These are phyloP conservation scores for Coemansia umbellata DNA, from an alignment of 192 early-diverging fungal genomes.

Conservation along the genomic window DNA sequence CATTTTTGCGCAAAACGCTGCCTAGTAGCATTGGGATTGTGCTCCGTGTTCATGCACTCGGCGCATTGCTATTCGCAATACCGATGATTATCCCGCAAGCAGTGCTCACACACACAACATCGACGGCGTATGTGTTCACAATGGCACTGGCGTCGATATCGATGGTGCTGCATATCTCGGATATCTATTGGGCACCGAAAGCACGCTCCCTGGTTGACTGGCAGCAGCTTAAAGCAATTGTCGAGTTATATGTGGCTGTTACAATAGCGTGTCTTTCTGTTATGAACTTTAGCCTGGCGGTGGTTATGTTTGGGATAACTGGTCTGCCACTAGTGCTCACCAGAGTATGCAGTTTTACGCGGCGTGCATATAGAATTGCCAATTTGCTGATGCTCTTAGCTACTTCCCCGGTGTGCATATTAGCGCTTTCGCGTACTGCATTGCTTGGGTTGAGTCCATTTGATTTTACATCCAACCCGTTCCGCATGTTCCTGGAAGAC, in stretches of 20 bases:
- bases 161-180: conserved; percentile 55
- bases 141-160: conserved; percentile 27
- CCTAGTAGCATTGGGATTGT: conserved; percentile 22
- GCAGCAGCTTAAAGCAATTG: conserved; percentile 44
- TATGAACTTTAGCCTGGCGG: conserved; percentile 70
- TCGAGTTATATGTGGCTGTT: conserved; percentile 52
- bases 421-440: conserved; percentile 53
- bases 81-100: conserved; percentile 19
- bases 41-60: conserved; percentile 48
- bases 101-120: conserved; percentile 18
- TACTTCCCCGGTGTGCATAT: conserved; percentile 50
- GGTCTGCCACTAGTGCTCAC: conserved; percentile 62
- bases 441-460: conserved; percentile 37
- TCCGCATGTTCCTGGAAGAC: conserved; percentile 53
- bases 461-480: conserved; percentile 47
- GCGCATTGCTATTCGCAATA: conserved; percentile 20
- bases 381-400: conserved; percentile 39
- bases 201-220: conserved; percentile 34
- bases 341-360: conserved; percentile 29
- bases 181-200: conserved; percentile 54
- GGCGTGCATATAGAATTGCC: neutral
- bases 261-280: conserved; percentile 62
- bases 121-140: conserved; percentile 25
- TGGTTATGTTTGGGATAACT: conserved; percentile 54
- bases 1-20: conserved; percentile 32